Evolutionary conservation across 352 stramenopile genomes (phyloP), one percentile per base, ranked within the genome.

Genomic region (Phytopythium chamaehyphon): DNA sequence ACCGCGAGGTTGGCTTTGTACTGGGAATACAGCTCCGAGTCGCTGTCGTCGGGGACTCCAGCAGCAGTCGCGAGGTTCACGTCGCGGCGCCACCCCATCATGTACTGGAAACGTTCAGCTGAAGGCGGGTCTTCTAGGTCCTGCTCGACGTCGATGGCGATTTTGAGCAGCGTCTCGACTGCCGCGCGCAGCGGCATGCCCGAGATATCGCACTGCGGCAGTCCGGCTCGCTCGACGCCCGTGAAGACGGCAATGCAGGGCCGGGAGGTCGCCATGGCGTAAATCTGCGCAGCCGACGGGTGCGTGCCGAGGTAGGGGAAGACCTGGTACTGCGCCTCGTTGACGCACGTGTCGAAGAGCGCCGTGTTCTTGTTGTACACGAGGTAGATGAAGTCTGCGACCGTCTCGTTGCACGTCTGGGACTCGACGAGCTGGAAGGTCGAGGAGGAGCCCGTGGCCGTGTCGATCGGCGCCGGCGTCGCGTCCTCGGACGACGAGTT

Each of bases 321-420:
- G 40, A 87, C 73, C 59, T 83, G 73, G 66, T 83, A 87, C 54
- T 69, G 59, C 24, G 61, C 62, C 36, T 79, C 72, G 19, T 36
- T 55, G 19, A 75, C 64, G 28, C 76, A 87, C 19, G 57, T 19
- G 48, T 83, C 73, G 39, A 79, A 78, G 31, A 87, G 54, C 54
- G 51, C 71, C 9, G 59, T 55, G 53, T 87, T 87, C 52, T 73
- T 79, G 36, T 66, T 64, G 65, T 80, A 86, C 2, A 81, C 55
- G 26, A 75, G 57, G 57, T 76, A 69, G 26, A 75, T 61, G 18
- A 55, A 69, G 33, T 67, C 56, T n/a, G 71, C 68, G 15, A 83
- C 66, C 3, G 59, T 66, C 22, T 58, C 54, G 38, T 71, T 73
- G 62, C 75, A 86, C 26, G 51, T 51, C 9, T 74, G 51, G 19